Percentiles rank a stretch among this genome's conserved stretches.
Conservation (phyloP, 306 rosid genomes). For the Adenanthera pavonina region DNA sequence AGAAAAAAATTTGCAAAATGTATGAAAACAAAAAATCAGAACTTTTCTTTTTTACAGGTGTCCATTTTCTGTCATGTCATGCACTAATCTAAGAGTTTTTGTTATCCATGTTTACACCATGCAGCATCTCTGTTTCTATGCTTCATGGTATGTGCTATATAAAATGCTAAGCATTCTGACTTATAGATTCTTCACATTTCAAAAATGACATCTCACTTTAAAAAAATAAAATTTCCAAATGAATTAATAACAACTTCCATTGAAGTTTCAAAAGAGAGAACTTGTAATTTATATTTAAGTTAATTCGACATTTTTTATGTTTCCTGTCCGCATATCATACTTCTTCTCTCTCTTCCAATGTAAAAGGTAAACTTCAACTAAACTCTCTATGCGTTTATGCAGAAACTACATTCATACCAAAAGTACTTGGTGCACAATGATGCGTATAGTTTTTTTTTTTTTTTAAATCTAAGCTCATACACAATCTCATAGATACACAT, state of each 20-base stretch:
- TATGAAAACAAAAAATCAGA: background rate
- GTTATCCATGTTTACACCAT: background rate
- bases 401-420: constrained; percentile 1
- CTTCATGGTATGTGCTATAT: background rate
- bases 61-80: background rate
- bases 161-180: constrained; percentile 8
- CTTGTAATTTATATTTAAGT: background rate
- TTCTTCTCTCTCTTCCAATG: background rate
- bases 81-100: background rate
- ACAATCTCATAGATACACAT: constrained; percentile 3
- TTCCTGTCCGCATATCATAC: too few relatives aligned
- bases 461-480: background rate
- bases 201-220: constrained; percentile 30
- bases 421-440: background rate
- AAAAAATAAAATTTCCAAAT: background rate
- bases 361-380: background rate
- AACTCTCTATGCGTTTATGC: background rate
- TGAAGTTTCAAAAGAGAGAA: constrained; percentile 1
- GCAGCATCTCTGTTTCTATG: background rate
- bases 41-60: background rate
- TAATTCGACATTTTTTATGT: too few relatives aligned
- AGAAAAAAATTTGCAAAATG: background rate
- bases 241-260: background rate
- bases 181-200: background rate
- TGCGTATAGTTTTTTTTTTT: background rate